These are phyloP conservation scores for Thelephora ganbajun DNA, from an alignment of 768 basidiomycete species.

Conservation along the genomic window DNA sequence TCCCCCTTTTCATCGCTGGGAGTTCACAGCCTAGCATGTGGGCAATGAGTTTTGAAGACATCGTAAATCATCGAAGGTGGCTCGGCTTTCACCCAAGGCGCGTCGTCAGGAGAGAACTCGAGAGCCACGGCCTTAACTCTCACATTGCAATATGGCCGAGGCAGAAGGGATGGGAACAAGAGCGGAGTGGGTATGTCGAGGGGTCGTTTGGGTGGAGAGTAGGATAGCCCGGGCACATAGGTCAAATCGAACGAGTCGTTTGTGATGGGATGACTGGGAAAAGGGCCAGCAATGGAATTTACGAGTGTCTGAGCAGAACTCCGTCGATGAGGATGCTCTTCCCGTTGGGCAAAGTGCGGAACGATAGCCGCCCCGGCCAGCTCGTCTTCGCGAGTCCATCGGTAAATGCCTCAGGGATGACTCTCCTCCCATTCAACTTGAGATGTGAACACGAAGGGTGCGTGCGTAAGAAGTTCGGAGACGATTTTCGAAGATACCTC, in stretches of 20 bases:
- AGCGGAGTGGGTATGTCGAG: constrained; percentile 57
- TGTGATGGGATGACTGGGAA: constrained; percentile 13
- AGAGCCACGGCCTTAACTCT: constrained; percentile 28
- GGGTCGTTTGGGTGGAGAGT: constrained; percentile 78
- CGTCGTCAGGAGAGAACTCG: constrained; percentile 63
- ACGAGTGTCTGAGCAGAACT: constrained; percentile 56
- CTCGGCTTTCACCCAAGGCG: constrained; percentile 85
- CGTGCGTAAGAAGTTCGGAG: constrained; percentile 37
- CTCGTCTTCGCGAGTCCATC: constrained; percentile 41
- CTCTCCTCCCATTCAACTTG: constrained; percentile 14
- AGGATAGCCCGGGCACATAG: constrained; percentile 71
- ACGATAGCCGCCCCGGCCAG: constrained; percentile 84
- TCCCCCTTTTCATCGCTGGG: constrained; percentile 19
- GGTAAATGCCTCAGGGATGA: constrained; percentile 37
- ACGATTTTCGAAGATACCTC: constrained; percentile 78
- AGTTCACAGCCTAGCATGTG: constrained; percentile 33
- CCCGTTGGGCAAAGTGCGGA: constrained; percentile 24
- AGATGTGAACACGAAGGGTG: constrained; percentile 18
- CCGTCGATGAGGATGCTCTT: constrained; percentile 67
- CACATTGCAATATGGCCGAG: background rate
- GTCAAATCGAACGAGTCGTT: constrained; percentile 30
- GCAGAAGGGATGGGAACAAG: constrained; percentile 29
- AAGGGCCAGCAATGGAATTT: constrained; percentile 39
- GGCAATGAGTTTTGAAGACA: constrained; percentile 28
- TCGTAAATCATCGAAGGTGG: constrained; percentile 33